Percentiles rank a stretch among this genome's conserved stretches.
Evolutionary conservation across 495 filamentous ascomycete genomes (phyloP).

Genomic region (Penicillium nucicola): DNA sequence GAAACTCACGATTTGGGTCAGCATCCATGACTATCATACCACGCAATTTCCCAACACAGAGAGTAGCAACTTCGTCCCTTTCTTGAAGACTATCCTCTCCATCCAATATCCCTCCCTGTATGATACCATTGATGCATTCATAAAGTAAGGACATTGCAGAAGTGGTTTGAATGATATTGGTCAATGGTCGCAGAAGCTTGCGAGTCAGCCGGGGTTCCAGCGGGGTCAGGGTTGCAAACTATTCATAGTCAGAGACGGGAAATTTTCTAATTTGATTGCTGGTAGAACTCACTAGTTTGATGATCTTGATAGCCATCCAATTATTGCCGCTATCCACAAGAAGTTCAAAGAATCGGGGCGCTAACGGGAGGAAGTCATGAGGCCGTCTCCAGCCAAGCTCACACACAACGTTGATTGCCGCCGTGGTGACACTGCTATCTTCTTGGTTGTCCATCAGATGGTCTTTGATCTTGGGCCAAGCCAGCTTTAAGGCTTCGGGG

Average conservation of each 20-base stretch:
- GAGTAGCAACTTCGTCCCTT: conserved; percentile 85
- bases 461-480: conserved; percentile 97
- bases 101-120: conserved; percentile 90
- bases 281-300: conserved; percentile 71
- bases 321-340: conserved; percentile 93
- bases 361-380: conserved; percentile 87
- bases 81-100: conserved; percentile 71
- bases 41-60: conserved; percentile 89
- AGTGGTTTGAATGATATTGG: conserved; percentile 87
- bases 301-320: conserved; percentile 99
- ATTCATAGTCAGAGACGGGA: conserved; percentile 11
- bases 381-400: conserved; percentile 93
- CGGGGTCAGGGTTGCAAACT: conserved; percentile 95
- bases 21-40: conserved; percentile 92
- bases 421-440: conserved; percentile 90
- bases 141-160: conserved; percentile 95
- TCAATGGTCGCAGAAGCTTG: conserved; percentile 92
- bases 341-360: conserved; percentile 86
- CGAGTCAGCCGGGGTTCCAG: conserved; percentile 86
- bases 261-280: background rate
- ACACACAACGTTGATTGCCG: conserved; percentile 94
- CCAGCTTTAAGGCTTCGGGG: conserved; percentile 84
- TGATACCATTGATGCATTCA: conserved; percentile 97
- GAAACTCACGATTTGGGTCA: conserved; percentile 77
- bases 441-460: conserved; percentile 85